These are phyloP conservation scores for Colletotrichum shisoi DNA, from an alignment of 2,329 filamentous ascomycete genomes.

Conservation along the genomic window DNA sequence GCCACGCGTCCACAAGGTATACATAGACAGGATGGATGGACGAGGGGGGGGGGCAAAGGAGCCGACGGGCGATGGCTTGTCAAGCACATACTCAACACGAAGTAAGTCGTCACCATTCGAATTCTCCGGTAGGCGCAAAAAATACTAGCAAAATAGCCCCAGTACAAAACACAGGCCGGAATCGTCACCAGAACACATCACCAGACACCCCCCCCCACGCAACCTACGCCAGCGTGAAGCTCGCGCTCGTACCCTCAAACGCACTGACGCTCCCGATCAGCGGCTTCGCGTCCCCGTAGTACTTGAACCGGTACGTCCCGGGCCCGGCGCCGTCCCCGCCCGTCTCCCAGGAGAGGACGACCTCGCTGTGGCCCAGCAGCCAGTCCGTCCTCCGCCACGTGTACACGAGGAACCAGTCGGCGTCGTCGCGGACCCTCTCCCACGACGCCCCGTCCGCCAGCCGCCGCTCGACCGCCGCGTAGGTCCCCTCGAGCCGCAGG, in stretches of 20 bases:
- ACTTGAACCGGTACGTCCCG: conserved; percentile 80
- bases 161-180: background rate
- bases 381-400: conserved; percentile 77
- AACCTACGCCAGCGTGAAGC: conserved; percentile 54
- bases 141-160: background rate
- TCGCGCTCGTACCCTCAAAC: conserved; percentile 73
- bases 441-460: conserved; percentile 59
- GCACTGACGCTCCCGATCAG: conserved; percentile 66
- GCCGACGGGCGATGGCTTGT: too few species aligned
- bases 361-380: conserved; percentile 77
- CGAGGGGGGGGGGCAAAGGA: too few species aligned
- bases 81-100: too few species aligned
- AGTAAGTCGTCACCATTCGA: too few species aligned
- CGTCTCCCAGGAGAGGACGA: conserved; percentile 81
- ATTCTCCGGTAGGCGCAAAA: too few species aligned
- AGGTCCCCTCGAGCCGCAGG: conserved; percentile 79
- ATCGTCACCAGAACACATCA: background rate
- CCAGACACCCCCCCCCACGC: background rate
- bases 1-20: too few species aligned
- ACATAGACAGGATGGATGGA: too few species aligned
- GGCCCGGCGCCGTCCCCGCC: conserved; percentile 53
- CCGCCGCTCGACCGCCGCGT: conserved; percentile 76
- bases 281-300: conserved; percentile 83
- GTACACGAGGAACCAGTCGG: conserved; percentile 84
- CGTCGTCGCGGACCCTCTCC: conserved; percentile 73